A percentile compares a stretch with the other conserved stretches of the same genome.
These are phyloP conservation scores for Calocybe gangraenosa DNA, from an alignment of 768 basidiomycete species.

Conservation along the genomic window DNA sequence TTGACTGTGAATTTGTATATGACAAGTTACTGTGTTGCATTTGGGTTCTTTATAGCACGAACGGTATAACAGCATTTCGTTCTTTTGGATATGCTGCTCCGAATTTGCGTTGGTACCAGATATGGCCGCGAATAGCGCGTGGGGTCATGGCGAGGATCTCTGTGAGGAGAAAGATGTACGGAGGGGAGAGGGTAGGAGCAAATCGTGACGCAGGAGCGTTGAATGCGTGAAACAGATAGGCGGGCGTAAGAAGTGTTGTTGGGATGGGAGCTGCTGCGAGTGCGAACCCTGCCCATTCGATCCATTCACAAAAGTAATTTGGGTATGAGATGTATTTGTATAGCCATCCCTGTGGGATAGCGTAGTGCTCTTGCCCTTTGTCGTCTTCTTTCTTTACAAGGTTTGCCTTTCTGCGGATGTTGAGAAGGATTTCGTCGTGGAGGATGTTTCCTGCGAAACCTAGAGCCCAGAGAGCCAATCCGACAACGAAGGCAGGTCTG, in stretches of 20 bases:
- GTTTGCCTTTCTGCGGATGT: constrained; percentile 66
- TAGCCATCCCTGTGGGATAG: constrained; percentile 75
- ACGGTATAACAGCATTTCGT: constrained; percentile 78
- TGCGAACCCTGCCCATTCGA: constrained; percentile 90
- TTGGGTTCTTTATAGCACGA: constrained; percentile 23
- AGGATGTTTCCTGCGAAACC: constrained; percentile 79
- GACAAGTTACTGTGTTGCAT: too few relatives aligned
- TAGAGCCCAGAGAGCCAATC: constrained; percentile 59
- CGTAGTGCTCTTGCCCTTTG: constrained; percentile 20
- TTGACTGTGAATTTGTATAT: too few relatives aligned
- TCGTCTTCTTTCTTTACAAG: constrained; percentile 27
- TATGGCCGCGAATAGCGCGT: constrained; percentile 75
- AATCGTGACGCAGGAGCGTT: constrained; percentile 27
- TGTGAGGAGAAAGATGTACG: constrained; percentile 73
- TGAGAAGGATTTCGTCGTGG: constrained; percentile 88
- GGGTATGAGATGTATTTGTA: constrained; percentile 84
- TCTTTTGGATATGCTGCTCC: constrained; percentile 71
- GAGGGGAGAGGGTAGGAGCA: constrained; percentile 52
- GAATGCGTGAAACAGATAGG: constrained; percentile 18
- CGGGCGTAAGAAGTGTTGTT: constrained; percentile 4
- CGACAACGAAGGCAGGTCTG: constrained; percentile 51
- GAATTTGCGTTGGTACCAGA: constrained; percentile 82
- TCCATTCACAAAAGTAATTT: constrained; percentile 94
- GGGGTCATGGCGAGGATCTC: constrained; percentile 81
- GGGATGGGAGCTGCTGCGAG: constrained; percentile 63